Base-by-base conservation (phyloP, 176 grass and related monocot species). In the Ensete glaucum region DNA sequence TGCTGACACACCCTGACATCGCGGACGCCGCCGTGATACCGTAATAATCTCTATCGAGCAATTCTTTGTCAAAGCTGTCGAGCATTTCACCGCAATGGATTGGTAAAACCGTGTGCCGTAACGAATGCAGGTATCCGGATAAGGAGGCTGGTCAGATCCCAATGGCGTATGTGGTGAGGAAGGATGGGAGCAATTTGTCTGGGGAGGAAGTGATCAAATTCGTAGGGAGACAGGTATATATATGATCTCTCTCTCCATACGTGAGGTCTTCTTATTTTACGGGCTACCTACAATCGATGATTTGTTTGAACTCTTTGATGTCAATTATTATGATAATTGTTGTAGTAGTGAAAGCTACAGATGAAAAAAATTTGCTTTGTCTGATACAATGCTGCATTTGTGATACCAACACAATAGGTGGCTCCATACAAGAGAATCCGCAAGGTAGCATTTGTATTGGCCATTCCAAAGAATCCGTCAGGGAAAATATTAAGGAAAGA, bases 401-500 rank as follows among this genome's bases (percentile, higher is more conserved):
- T 23, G 64, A 10, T 14, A 3, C 68, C 16, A n/a, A 57, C 79
- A 25, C 79, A 25, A 54, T 70, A 94, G 95, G 90, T 99, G 16
- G 95, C 90, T 2, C 88, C 95, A 66, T 97, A 97, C 34, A 97
- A 97, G 90, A 92, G 92, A 74, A 80, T 97, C 49, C 87, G 90
- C 69, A 88, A 82, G 76, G 95, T 91, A 4, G 90, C 90, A 0
- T 99, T 99, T 26, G 84, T 89, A 25, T 80, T 77, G 0, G 79
- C 84, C 8, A 85, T 99, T 66, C 95, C 95, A 7, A 99, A 99
- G 87, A 99, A 99, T 34, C 88, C 95, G 53, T 99, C 90, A 5
- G 90, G 95, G 58, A 94, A 99, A 78, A 94, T 99, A 76, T 76
- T 94, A 53, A 83, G 93, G 62, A 97, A 99, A 84, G 95, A 99